Percentiles rank a stretch among this genome's conserved stretches.
phyloP scores from a whole-genome alignment of 495 filamentous ascomycete species.

The Penicillium simplicissimum region DNA sequence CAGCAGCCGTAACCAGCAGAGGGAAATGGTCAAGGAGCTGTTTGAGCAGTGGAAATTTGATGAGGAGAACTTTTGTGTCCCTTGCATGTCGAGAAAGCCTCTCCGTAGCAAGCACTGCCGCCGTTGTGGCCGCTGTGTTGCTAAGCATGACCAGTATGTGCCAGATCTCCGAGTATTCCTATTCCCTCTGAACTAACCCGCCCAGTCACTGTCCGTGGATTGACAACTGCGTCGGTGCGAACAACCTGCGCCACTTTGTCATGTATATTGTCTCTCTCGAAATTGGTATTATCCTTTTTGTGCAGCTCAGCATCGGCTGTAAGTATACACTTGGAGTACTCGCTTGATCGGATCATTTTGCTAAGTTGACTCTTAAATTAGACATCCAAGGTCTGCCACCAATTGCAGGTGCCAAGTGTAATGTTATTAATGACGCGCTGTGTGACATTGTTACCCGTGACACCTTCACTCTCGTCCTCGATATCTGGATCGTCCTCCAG shows the following conservation, averaged over 20 bases:
- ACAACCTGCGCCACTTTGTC: conserved; percentile 95
- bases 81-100: conserved; percentile 90
- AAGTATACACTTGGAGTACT: conserved; percentile 31
- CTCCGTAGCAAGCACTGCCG: conserved; percentile 94
- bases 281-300: conserved; percentile 67
- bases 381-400: conserved; percentile 58
- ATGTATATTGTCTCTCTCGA: conserved; percentile 79
- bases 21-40: conserved; percentile 81
- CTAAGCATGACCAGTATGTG: conserved; percentile 94
- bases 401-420: conserved; percentile 59
- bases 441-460: conserved; percentile 77
- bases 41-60: conserved; percentile 85
- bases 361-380: conserved; percentile 31
- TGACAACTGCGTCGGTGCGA: conserved; percentile 90
- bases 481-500: conserved; percentile 77
- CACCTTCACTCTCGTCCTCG: conserved; percentile 76
- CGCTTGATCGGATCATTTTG: not conserved
- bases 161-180: not conserved
- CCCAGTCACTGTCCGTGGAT: conserved; percentile 95
- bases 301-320: conserved; percentile 55
- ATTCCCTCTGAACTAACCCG: conserved; percentile 39
- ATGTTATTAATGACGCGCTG: conserved; percentile 69
- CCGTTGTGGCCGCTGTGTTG: conserved; percentile 85
- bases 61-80: conserved; percentile 88
- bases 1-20: conserved; percentile 82